phyloP scores from a whole-genome alignment of 2,329 filamentous ascomycete species.

The Diplodia sapinea region DNA sequence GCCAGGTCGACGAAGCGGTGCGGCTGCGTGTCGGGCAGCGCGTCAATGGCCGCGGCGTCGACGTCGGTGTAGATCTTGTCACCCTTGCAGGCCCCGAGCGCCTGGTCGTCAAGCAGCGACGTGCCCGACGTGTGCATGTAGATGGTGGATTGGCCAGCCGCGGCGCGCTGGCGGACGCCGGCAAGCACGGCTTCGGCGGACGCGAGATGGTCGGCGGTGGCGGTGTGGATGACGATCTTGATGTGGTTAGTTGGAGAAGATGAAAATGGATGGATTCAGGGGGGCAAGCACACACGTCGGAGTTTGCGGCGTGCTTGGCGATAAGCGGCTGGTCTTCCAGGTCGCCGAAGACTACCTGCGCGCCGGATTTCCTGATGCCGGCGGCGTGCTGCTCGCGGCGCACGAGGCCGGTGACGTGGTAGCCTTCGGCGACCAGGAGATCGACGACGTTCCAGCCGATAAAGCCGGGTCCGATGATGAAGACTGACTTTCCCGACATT shows the following conservation, averaged over 20 bases:
- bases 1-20: slow-evolving; percentile 56
- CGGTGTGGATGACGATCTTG: slow-evolving; percentile 53
- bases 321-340: slow-evolving; percentile 52
- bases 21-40: slow-evolving; percentile 50
- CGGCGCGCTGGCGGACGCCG: slow-evolving; percentile 50
- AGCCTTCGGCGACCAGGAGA: slow-evolving; percentile 50
- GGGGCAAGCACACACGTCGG: slow-evolving; percentile 41
- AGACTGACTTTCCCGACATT: slow-evolving; percentile 40
- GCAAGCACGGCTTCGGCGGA: slow-evolving; percentile 54
- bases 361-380: slow-evolving; percentile 47
- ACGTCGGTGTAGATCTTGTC: slow-evolving; percentile 54
- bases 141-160: slow-evolving; percentile 48
- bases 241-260: neutral
- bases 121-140: slow-evolving; percentile 59
- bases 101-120: slow-evolving; percentile 37
- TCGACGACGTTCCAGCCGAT: slow-evolving; percentile 57
- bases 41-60: slow-evolving; percentile 49
- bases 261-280: no score
- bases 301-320: slow-evolving; percentile 44
- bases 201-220: slow-evolving; percentile 57
- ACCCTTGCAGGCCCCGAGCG: slow-evolving; percentile 45
- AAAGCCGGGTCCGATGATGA: slow-evolving; percentile 56
- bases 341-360: slow-evolving; percentile 49
- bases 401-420: slow-evolving; percentile 52
- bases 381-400: slow-evolving; percentile 48